A percentile compares a stretch with the other conserved stretches of the same genome.
Evolutionary conservation across 495 filamentous ascomycete genomes (phyloP).

Genomic region (Platismatia glauca): DNA sequence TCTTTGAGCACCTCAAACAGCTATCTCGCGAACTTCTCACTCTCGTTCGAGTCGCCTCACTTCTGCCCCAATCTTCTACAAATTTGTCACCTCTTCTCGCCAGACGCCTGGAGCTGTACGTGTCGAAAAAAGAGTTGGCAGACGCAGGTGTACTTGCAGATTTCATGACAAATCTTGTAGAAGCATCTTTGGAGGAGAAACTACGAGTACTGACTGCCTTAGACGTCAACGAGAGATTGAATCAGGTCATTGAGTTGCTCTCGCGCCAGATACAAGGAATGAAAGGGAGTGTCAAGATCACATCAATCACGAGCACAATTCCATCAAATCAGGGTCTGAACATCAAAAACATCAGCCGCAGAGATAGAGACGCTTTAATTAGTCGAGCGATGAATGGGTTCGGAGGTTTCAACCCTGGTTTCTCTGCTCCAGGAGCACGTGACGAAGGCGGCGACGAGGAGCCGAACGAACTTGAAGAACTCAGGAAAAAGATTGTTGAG

Average conservation of each 20-base stretch:
- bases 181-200: conserved; percentile 80
- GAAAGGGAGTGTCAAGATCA: conserved; percentile 73
- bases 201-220: conserved; percentile 70
- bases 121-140: conserved; percentile 60
- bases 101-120: conserved; percentile 74
- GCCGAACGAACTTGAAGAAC: conserved; percentile 78
- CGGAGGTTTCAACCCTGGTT: conserved; percentile 40
- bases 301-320: conserved; percentile 54
- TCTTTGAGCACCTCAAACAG: conserved; percentile 72
- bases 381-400: conserved; percentile 41
- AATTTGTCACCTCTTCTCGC: conserved; percentile 75
- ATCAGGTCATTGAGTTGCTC: conserved; percentile 70
- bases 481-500: conserved; percentile 76
- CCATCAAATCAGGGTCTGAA: conserved; percentile 45
- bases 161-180: conserved; percentile 87
- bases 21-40: conserved; percentile 75
- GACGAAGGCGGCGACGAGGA: conserved; percentile 59
- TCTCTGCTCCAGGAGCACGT: conserved; percentile 36
- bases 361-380: conserved; percentile 45
- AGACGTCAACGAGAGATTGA: conserved; percentile 66
- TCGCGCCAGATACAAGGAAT: conserved; percentile 68
- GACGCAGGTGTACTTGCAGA: conserved; percentile 88
- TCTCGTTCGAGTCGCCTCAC: conserved; percentile 65
- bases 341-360: conserved; percentile 42
- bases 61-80: conserved; percentile 54